A percentile compares a stretch with the other conserved stretches of the same genome.
phyloP scores from a whole-genome alignment of 495 filamentous ascomycete species.

The Cenococcum geophilum region DNA sequence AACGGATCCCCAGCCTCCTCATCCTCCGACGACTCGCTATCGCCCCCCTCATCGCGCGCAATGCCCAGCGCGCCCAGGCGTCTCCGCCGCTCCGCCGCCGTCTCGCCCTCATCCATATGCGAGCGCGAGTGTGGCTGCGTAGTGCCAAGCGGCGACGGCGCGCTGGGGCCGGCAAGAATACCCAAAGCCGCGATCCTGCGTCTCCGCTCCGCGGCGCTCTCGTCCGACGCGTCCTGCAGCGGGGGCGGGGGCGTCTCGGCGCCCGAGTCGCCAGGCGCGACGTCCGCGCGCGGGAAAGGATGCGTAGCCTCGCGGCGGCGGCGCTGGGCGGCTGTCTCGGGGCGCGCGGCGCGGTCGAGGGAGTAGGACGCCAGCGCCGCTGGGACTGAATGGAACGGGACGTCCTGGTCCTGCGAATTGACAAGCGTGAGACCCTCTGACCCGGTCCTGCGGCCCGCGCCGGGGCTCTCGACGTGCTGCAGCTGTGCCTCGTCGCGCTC shows the following conservation, averaged over 20 bases:
- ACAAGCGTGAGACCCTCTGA: conserved; percentile 26
- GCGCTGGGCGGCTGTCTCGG: conserved; percentile 45
- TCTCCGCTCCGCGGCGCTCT: conserved; percentile 34
- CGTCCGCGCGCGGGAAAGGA: conserved; percentile 5
- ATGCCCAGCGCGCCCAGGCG: conserved; percentile 80
- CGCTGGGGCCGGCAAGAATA: conserved; percentile 46
- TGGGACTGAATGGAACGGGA: conserved; percentile 45
- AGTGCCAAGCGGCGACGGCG: conserved; percentile 21
- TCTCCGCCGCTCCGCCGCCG: conserved; percentile 72
- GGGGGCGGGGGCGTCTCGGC: too few relatives aligned
- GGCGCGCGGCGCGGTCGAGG: conserved; percentile 29
- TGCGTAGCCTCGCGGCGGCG: conserved; percentile 39
- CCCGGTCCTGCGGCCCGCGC: conserved; percentile 13
- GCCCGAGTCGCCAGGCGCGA: too few relatives aligned
- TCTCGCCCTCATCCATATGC: conserved; percentile 57
- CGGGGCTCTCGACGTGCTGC: conserved; percentile 18
- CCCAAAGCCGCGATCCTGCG: conserved; percentile 48
- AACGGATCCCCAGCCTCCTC: conserved; percentile 41
- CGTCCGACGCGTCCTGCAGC: too few relatives aligned
- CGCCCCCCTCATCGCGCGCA: conserved; percentile 45
- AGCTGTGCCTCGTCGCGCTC: conserved; percentile 21
- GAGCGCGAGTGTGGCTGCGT: conserved; percentile 13
- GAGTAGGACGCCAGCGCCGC: conserved; percentile 43
- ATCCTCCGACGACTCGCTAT: conserved; percentile 55
- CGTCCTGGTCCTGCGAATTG: conserved; percentile 27